Percentiles rank a stretch among this genome's conserved stretches.
phyloP scores from a whole-genome alignment of 1,284 basidiomycete species.

The Earliella scabrosa region DNA sequence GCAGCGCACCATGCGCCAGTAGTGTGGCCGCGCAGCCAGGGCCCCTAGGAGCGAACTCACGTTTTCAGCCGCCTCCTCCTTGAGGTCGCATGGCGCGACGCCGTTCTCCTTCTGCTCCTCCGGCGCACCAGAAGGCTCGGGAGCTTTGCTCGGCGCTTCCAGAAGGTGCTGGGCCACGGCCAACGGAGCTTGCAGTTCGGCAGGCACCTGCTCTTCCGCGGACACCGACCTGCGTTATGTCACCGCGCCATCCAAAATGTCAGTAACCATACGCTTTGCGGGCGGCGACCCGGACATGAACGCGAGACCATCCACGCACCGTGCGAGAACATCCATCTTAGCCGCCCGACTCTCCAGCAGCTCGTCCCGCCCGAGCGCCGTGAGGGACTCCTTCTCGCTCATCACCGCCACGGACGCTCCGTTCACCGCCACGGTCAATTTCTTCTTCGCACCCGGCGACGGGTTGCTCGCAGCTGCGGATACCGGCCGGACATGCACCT shows the following conservation, averaged over 20 bases:
- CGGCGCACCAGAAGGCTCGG: conserved; percentile 31
- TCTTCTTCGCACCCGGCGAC: conserved; percentile 11
- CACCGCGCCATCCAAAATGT: conserved; percentile 13
- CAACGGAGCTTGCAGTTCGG: conserved; percentile 63
- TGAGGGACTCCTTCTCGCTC: conserved; percentile 77
- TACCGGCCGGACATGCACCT: conserved; percentile 57
- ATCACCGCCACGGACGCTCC: conserved; percentile 59
- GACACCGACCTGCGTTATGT: conserved; percentile 38
- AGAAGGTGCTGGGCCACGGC: conserved; percentile 64
- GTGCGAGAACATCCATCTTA: conserved; percentile 65
- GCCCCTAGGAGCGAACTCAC: conserved; percentile 25
- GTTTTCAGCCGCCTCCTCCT: conserved; percentile 30
- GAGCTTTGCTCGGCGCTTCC: conserved; percentile 39
- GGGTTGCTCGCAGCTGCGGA: conserved; percentile 19
- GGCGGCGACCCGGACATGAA: conserved; percentile 9
- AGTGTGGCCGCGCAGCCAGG: neutral
- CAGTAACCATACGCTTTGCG: conserved; percentile 6
- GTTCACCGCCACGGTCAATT: conserved; percentile 51
- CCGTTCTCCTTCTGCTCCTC: conserved; percentile 39
- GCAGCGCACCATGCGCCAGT: neutral
- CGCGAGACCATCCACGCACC: conserved; percentile 46
- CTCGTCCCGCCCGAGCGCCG: conserved; percentile 71
- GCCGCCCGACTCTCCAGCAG: conserved; percentile 68
- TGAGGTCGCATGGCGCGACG: conserved; percentile 29
- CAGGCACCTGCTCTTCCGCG: conserved; percentile 59